Evolutionary conservation across 2,329 filamentous ascomycete genomes (phyloP), one percentile per base, ranked within the genome.

Genomic region (Phyllosticta ampelicida): DNA sequence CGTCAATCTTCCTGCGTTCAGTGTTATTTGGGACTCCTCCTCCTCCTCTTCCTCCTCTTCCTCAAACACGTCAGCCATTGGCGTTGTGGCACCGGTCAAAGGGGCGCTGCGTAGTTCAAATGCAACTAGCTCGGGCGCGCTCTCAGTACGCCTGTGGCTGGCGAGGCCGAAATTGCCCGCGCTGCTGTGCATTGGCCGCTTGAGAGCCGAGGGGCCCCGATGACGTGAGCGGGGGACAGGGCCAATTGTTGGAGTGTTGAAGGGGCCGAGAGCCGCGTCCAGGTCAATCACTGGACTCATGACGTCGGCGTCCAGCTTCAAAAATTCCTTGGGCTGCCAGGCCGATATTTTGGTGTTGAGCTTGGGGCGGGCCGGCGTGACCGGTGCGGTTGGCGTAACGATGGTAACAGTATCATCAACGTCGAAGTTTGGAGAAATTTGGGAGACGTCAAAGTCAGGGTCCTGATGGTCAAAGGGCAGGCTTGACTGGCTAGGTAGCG

Each of bases 201-300:
- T 84, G 44, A 77, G 74, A 8, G 67, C 68, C 3, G 64, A 66
- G 56, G 71, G 71, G 11, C 71, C 70, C 30, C 70, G 68, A 56
- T 70, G 66, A 10, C 66, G 65, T 1, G 78, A 78, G 60, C 77
- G 77, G 8, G 84, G 85, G 1, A 83, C 82, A 61, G 85, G 87
- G 60, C 85, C 83, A 2, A 81, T 75, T 60, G 84, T 75, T 23
- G 88, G 87, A 0, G 90, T 95, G 66, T 95, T 94, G 72, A 96
- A 95, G 0, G 92, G 90, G 1, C 90, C 91, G 1, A 97, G 79
- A 23, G 92, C 94, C 18, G 91, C 92, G 73, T 99, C 94, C 49
- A 99, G 77, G 70, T 99, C 94, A 62, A 99, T 95, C 71, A 96
- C 86, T 8, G 88, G 86, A 66, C 85, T 89, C 55, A 86, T 80